These are phyloP conservation scores for Neurospora tetraspora DNA, from an alignment of 495 filamentous ascomycete species.

Conservation along the genomic window DNA sequence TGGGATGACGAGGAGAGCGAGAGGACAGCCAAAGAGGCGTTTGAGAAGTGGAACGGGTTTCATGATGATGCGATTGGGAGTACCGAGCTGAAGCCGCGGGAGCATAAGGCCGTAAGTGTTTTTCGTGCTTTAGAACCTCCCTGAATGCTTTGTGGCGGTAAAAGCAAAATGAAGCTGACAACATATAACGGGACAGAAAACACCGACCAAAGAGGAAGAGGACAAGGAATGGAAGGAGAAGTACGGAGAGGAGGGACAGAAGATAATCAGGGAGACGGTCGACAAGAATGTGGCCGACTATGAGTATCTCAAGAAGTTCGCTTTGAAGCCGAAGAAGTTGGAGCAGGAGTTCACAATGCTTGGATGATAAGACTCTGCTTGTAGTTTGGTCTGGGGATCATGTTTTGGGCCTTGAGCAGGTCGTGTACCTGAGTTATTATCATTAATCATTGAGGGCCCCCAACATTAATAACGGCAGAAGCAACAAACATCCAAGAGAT, in stretches of 20 bases:
- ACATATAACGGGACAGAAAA: conserved; percentile 19
- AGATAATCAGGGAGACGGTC: conserved; percentile 65
- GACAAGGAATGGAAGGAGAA: conserved; percentile 73
- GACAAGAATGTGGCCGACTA: conserved; percentile 77
- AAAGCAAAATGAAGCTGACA: background rate
- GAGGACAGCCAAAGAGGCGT: conserved; percentile 50
- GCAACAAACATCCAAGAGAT: background rate
- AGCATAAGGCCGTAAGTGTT: conserved; percentile 49
- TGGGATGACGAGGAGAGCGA: conserved; percentile 73
- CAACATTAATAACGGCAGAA: background rate
- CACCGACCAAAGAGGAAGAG: conserved; percentile 46
- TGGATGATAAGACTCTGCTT: background rate
- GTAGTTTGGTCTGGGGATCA: background rate
- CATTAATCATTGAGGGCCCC: background rate
- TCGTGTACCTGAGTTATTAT: background rate
- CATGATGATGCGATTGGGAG: conserved; percentile 88
- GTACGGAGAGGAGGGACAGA: conserved; percentile 68
- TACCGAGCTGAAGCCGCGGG: conserved; percentile 57
- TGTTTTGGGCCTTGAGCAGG: background rate
- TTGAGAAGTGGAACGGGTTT: conserved; percentile 95
- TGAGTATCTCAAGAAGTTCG: conserved; percentile 84
- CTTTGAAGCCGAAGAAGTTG: conserved; percentile 33
- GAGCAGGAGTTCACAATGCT: background rate
- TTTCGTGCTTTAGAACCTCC: too few relatives aligned
- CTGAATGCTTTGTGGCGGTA: background rate